A percentile compares a stretch with the other conserved stretches of the same genome.
These are phyloP conservation scores for Fusarium tricinctum DNA, from an alignment of 2,329 filamentous ascomycete species.

Conservation along the genomic window DNA sequence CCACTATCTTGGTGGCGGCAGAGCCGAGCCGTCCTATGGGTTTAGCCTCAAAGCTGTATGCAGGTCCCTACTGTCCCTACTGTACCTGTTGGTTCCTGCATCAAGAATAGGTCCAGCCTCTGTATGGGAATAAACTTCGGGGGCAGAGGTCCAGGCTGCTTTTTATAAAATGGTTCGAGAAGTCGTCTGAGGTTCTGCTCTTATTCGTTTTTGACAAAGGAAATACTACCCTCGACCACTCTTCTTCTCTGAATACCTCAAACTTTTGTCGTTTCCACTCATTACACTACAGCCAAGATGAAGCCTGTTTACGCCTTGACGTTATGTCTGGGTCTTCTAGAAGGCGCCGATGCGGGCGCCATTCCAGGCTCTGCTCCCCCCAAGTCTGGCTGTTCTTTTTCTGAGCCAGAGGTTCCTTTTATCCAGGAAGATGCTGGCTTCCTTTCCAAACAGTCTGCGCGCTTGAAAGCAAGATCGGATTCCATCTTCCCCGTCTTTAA, in stretches of 20 bases:
- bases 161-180: slow-evolving; percentile 22
- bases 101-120: slow-evolving; percentile 2
- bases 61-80: slow-evolving; percentile 8
- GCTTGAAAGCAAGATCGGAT: not conserved
- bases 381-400: slow-evolving; percentile 14
- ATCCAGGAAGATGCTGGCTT: not conserved
- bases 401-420: not conserved
- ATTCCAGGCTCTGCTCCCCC: not conserved
- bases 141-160: not conserved
- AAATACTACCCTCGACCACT: not conserved
- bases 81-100: slow-evolving; percentile 15
- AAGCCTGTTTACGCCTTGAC: slow-evolving; percentile 16
- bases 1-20: not conserved
- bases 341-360: slow-evolving; percentile 9
- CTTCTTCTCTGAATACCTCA: not conserved
- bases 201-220: not conserved
- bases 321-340: slow-evolving; percentile 10
- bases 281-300: slow-evolving; percentile 2
- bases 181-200: not conserved
- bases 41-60: slow-evolving; percentile 12
- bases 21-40: not conserved
- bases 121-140: not conserved
- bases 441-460: not conserved
- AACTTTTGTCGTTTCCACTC: not conserved
- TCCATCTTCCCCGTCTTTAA: slow-evolving; percentile 1